Base-by-base conservation (phyloP, 306 rosid species). In the Trifolium fragiferum region DNA sequence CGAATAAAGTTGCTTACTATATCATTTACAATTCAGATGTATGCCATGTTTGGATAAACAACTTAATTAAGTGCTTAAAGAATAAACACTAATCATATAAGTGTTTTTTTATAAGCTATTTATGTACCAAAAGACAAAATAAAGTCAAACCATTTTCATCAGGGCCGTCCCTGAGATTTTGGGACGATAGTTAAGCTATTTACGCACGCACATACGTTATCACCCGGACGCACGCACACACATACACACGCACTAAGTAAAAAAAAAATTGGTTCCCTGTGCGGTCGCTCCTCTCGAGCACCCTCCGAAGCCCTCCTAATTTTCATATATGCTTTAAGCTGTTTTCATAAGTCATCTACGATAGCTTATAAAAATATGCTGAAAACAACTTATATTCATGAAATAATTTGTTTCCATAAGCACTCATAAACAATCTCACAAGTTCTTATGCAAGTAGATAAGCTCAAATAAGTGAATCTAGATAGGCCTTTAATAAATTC, bases 401-500 rank as follows among this genome's bases (percentile, higher is more conserved):
- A 6, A 8, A 49, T 47, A 47, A 6, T 15, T 8, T 49, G 20
- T 49, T 49, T 6, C 9, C 20, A 49, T 49, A 49, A 49, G 10
- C 55, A 2, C 55, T 49, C 55, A 13, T 8, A 47, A 47, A 5
- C 18, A 47, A 15, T 47, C 53, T 47, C 15, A 49, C 20, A 49
- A 49, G 55, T n/a, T n/a, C 20, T 49, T n/a, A 49, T 49, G 55
- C 8, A 8, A 49, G 19, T 6, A 49, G 9, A n/a, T 49, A 14
- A 49, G 54, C 20, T 49, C 55, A n/a, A 49, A 49, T 49, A 49
- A 49, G 20, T 49, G 10, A 49, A 49, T 49, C 20, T 15, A n/a
- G 16, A n/a, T 49, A 49, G 55, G 3, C 55, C 55, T 4, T 49
- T 38, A 63, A 58, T 49, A 73, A 57, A 51, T 62, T 27, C 46